Evolutionary conservation across 1,284 basidiomycete species (phyloP).

Genomic region (Leccinum huronense): DNA sequence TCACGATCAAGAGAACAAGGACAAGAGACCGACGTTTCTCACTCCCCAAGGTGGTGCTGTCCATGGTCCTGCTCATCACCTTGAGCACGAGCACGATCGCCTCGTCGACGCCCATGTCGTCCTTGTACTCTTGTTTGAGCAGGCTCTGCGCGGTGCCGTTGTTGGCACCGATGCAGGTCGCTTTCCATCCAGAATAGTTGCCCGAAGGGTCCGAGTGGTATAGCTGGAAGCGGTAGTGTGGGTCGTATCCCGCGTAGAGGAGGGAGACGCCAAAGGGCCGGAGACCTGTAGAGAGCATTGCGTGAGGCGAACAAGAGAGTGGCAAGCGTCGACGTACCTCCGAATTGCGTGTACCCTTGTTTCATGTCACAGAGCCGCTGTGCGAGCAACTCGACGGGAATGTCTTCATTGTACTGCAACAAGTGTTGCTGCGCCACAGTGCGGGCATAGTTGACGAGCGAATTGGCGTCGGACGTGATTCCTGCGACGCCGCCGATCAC

Average conservation of each 20-base stretch:
- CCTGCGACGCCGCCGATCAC: conserved; percentile 95
- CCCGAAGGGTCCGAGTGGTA: conserved; percentile 99
- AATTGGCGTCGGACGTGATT: conserved; percentile 96
- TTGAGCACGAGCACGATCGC: conserved; percentile 90
- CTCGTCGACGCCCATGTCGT: conserved; percentile 86
- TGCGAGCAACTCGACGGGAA: conserved; percentile 94
- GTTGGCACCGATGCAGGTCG: conserved; percentile 96
- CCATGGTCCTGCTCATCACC: conserved; percentile 99
- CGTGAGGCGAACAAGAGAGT: background rate
- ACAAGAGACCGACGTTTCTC: conserved; percentile 75
- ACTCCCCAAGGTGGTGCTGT: conserved; percentile 92
- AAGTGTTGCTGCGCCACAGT: conserved; percentile 89
- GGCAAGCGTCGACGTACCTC: conserved; percentile 56
- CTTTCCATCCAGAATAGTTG: conserved; percentile 99
- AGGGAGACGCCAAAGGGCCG: conserved; percentile 97
- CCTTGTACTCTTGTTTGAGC: conserved; percentile 98
- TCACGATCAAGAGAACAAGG: conserved; percentile 1
- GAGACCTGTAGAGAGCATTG: conserved; percentile 57
- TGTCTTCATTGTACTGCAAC: conserved; percentile 92
- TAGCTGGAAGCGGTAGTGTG: conserved; percentile 94
- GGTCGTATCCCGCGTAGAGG: conserved; percentile 95
- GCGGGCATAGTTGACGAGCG: conserved; percentile 93
- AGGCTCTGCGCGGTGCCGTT: conserved; percentile 93
- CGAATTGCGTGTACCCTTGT: conserved; percentile 98
- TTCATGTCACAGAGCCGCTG: conserved; percentile 96